Evolutionary conservation across 768 basidiomycete genomes (phyloP).

Genomic region (Termitomyces sp.): DNA sequence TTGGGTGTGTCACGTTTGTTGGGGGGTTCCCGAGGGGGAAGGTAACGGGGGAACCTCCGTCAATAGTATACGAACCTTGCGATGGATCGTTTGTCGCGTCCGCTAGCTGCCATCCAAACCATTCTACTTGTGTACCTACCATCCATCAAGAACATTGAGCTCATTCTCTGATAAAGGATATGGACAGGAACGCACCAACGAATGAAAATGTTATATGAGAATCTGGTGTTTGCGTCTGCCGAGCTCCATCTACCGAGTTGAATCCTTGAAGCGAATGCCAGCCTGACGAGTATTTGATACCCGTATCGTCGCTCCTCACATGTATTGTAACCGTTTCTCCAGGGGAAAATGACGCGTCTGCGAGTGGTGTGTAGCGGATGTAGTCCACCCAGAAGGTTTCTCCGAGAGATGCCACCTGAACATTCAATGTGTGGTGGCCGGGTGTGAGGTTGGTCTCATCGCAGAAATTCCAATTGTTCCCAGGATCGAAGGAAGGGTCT

Average conservation of each 20-base stretch:
- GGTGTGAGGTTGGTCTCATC: background rate
- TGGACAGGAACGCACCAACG: background rate
- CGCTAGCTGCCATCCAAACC: constrained; percentile 1
- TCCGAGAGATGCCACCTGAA: background rate
- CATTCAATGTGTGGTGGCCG: background rate
- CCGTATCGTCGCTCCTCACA: background rate
- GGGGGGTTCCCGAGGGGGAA: background rate
- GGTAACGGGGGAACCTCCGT: background rate
- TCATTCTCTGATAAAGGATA: background rate
- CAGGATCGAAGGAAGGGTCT: background rate
- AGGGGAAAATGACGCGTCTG: background rate
- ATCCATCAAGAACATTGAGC: background rate
- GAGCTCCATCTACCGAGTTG: background rate
- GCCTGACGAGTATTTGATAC: background rate
- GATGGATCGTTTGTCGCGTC: background rate
- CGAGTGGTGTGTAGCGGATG: background rate
- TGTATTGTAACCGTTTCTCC: background rate
- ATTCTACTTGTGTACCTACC: background rate
- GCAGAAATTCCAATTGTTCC: constrained; percentile 1
- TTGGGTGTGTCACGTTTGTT: background rate
- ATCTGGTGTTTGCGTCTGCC: background rate
- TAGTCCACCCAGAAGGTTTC: constrained; percentile 1
- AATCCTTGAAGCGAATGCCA: background rate
- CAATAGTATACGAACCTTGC: background rate
- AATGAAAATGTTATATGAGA: background rate